These are phyloP conservation scores for Aspergillus nidulans DNA, from an alignment of 495 filamentous ascomycete genomes.

Conservation along the genomic window DNA sequence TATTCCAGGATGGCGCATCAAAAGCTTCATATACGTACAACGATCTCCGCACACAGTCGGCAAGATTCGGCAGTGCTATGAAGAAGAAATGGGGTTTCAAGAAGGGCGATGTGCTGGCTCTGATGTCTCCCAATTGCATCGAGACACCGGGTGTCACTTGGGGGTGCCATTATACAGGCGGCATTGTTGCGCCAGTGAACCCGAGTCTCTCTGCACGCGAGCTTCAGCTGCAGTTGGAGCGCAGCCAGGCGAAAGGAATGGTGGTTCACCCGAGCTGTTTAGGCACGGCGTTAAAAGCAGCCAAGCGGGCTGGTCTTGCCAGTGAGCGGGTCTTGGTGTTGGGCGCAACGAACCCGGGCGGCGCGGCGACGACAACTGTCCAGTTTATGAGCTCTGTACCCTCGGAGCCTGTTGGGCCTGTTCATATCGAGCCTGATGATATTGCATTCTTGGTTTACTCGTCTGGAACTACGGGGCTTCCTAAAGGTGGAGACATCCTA, in stretches of 20 bases:
- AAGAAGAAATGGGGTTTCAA: conserved; percentile 65
- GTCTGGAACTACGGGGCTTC: conserved; percentile 78
- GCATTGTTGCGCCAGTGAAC: conserved; percentile 72
- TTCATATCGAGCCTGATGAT: conserved; percentile 30
- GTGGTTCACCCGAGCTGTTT: conserved; percentile 63
- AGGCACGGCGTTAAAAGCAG: conserved; percentile 54
- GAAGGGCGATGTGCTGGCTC: conserved; percentile 64
- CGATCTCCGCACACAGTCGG: background rate
- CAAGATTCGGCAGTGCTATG: conserved; percentile 67
- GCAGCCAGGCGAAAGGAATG: conserved; percentile 65
- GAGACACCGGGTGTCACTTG: conserved; percentile 62
- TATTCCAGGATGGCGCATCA: conserved; percentile 1
- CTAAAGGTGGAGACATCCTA: no score
- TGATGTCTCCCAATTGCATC: conserved; percentile 64
- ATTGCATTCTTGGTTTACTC: conserved; percentile 67
- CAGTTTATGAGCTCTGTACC: background rate
- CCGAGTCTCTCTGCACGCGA: conserved; percentile 75
- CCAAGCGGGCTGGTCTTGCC: conserved; percentile 56
- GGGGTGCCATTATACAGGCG: conserved; percentile 76
- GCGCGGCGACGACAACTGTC: background rate
- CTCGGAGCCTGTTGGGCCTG: conserved; percentile 8
- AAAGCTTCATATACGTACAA: background rate
- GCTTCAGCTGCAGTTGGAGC: conserved; percentile 71
- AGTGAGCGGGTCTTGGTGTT: conserved; percentile 49
- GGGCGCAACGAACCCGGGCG: background rate